Evolutionary conservation across 139 green algal genomes (phyloP), one percentile per base, ranked within the genome.

Genomic region (Micromonas pusilla): DNA sequence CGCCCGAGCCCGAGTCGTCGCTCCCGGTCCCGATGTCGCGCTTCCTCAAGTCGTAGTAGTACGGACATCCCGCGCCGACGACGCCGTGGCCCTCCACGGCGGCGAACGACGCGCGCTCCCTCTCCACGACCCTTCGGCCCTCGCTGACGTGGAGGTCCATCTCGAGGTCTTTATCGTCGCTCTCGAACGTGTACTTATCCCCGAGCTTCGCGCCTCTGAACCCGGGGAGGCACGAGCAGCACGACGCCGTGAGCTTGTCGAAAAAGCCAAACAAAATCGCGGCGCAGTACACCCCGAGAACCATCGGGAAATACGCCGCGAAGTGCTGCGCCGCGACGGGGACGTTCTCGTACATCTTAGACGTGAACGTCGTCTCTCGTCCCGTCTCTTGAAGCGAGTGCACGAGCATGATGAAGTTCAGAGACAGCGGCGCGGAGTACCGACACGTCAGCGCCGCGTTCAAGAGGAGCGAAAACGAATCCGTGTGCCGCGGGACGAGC

Each of bases 361-460:
- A 68, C 57, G 82, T 79, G 53, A 93, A 93, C 52, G 90, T 85
- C 37, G 87, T 91, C 20, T 37, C 66, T 54, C 52, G 80, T 66
- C 33, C 85, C 78, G 25, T 85, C 25, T 36, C 25, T 6, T 6
- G 62, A 4, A 68, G 33, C 13, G 62, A n/a, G 66, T 86, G 89
- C 34, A 93, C 83, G 70, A 93, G 87, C 80, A 92, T 89, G 70
- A 96, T 88, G 79, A 94, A 94, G 86, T 97, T 99, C 88, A 92
- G 98, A 73, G 85, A 92, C 19, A 97, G 89, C 34, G 95, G 92
- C 0, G 94, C 89, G 1, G 93, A 91, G 80, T 97, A 97, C 34
- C 94, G 89, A 75, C 86, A 93, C 80, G 94, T 89, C 66, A 94
- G 86, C 28, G 74, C 73, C 87, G 87, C 87, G 72, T 89, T 94